Conservation (phyloP, 2,329 filamentous ascomycete species). For the Rhinocladiella mackenziei region DNA sequence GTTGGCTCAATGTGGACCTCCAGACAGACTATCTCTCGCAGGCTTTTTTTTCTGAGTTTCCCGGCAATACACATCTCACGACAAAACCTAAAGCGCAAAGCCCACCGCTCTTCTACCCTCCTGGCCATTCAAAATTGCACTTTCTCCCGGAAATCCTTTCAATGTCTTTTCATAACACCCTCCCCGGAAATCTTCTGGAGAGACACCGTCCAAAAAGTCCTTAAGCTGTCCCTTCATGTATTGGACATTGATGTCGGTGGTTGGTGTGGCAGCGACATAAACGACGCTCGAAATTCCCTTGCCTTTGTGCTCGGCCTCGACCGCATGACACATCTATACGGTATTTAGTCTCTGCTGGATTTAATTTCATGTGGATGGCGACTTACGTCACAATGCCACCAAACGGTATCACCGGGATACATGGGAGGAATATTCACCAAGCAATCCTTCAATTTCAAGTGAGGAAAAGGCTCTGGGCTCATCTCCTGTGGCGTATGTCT, state of each 20-base stretch:
- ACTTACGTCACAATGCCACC: slow-evolving; percentile 38
- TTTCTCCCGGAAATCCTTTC: not conserved
- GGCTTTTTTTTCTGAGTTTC: no score
- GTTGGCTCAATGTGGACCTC: no score
- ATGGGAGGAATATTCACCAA: slow-evolving; percentile 40
- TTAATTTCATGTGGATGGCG: not conserved
- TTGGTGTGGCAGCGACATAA: slow-evolving; percentile 37
- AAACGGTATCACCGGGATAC: slow-evolving; percentile 40
- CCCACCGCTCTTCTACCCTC: no score
- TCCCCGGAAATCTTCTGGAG: not conserved
- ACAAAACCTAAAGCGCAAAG: no score
- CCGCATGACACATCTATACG: slow-evolving; percentile 35
- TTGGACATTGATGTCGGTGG: slow-evolving; percentile 30
- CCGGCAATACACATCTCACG: no score
- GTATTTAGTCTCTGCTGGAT: not conserved
- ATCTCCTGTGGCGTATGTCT: slow-evolving; percentile 34
- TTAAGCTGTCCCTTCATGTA: slow-evolving; percentile 34
- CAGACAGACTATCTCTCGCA: no score
- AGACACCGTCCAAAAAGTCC: not conserved
- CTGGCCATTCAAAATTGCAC: no score
- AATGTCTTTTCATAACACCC: not conserved
- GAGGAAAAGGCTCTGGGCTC: slow-evolving; percentile 36
- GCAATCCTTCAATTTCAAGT: slow-evolving; percentile 38
- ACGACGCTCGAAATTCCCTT: slow-evolving; percentile 34
- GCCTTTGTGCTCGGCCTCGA: slow-evolving; percentile 39